phyloP scores from a whole-genome alignment of 139 green algal genomes.

The Micromonas commoda region DNA sequence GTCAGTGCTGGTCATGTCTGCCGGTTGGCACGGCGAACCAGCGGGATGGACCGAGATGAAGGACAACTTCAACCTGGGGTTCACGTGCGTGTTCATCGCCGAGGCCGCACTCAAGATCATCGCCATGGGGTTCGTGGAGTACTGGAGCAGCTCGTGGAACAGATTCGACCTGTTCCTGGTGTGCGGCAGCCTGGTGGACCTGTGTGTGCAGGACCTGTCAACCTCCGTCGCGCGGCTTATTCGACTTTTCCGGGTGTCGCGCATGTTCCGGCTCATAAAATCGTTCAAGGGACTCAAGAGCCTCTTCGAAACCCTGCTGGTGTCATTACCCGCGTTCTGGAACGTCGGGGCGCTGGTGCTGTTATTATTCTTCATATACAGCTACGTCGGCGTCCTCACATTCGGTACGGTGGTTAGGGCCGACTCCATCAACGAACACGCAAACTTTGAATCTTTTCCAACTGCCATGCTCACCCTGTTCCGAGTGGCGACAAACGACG shows the following conservation, averaged over 20 bases:
- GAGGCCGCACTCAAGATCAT: conserved; percentile 43
- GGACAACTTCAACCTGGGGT: conserved; percentile 22
- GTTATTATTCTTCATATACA: conserved; percentile 73
- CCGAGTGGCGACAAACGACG: conserved; percentile 26
- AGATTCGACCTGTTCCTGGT: conserved; percentile 37
- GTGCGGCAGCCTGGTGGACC: background rate
- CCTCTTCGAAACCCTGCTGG: conserved; percentile 62
- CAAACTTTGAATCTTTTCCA: conserved; percentile 31
- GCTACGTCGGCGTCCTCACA: conserved; percentile 14
- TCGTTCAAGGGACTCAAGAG: conserved; percentile 48
- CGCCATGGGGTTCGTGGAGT: conserved; percentile 17
- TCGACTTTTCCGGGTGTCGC: conserved; percentile 50
- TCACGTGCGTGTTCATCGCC: conserved; percentile 42
- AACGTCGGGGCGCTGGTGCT: conserved; percentile 66
- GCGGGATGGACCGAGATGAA: conserved; percentile 26
- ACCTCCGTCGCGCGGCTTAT: conserved; percentile 28
- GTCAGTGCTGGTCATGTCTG: conserved; percentile 56
- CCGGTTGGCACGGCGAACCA: conserved; percentile 43
- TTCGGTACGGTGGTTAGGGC: conserved; percentile 13
- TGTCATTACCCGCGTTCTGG: conserved; percentile 65
- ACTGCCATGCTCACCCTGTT: conserved; percentile 16
- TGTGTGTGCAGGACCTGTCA: background rate
- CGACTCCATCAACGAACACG: conserved; percentile 24
- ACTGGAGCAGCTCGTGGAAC: conserved; percentile 34
- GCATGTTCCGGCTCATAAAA: conserved; percentile 56